These are phyloP conservation scores for Phytopythium aichiense DNA, from an alignment of 352 stramenopile species.

Conservation along the genomic window DNA sequence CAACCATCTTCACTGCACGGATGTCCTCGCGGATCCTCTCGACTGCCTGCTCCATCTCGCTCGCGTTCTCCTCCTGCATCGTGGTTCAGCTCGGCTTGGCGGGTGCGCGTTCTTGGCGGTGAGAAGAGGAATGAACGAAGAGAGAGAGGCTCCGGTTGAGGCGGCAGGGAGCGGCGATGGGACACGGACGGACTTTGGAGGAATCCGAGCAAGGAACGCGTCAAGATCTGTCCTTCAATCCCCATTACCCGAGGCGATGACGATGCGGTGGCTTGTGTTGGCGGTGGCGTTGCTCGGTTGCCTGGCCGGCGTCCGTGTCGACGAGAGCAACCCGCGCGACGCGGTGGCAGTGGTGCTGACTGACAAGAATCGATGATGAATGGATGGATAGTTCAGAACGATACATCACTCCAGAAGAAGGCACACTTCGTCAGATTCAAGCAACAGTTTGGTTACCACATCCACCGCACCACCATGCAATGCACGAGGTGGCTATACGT, in stretches of 20 bases:
- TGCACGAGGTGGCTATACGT: no score
- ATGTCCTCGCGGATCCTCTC: background rate
- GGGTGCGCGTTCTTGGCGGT: background rate
- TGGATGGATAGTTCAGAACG: no score
- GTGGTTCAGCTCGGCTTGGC: background rate
- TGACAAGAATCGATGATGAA: no score
- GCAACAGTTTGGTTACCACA: no score
- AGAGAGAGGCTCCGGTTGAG: background rate
- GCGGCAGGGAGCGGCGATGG: background rate
- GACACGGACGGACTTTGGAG: background rate
- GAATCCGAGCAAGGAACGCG: no score
- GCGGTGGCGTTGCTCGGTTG: conserved; percentile 5
- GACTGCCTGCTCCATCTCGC: background rate
- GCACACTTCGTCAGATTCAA: no score
- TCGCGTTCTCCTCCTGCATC: background rate
- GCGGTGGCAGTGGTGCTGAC: conserved; percentile 71
- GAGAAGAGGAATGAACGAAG: background rate
- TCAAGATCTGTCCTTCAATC: background rate
- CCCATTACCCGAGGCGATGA: background rate
- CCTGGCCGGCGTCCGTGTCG: conserved; percentile 4
- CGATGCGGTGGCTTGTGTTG: conserved; percentile 14
- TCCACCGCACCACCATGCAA: no score
- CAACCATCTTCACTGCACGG: no score
- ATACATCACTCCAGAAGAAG: no score
- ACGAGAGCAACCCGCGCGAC: conserved; percentile 46